Evolutionary conservation across 257 asterid species (phyloP), one percentile per base, ranked within the genome.

Genomic region (Fraxinus americana): DNA sequence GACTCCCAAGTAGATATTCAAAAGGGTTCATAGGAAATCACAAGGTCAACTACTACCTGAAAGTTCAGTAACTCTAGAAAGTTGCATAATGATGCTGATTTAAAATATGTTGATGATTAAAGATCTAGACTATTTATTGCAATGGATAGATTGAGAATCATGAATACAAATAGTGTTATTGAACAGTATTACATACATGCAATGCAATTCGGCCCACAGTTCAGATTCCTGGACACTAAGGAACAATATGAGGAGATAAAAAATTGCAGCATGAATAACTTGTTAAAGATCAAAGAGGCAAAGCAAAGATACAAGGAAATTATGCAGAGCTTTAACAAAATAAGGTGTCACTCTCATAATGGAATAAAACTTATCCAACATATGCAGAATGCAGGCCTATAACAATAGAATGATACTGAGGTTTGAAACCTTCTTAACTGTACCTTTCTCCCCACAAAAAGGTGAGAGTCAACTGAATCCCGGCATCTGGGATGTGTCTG

Each of bases 381-480:
- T 34, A 80, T 16, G 21, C 72, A 7, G 76, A 78, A 71, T 74
- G 67, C 72, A 85, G 36, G 82, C 72, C 76, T 61, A 59, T 73
- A 82, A 72, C 78, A 73, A 77, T 69, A 77, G 79, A 80, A 74
- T 73, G 74, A 78, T 80, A 78, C 86, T 83, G 65, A 45, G 68
- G 69, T 79, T 84, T 65, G 80, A 77, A 69, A 76, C 67, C 79
- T 80, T 75, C 89, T 81, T 83, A 83, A 73, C 3, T 83, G 87
- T 90, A 88, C 95, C 97, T 91, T 87, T 82, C 82, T 69, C 72
- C 83, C 86, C 86, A 73, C 85, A 81, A 72, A 79, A 80, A 80
- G 74, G 77, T 29, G 57, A 25, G 82, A 68, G 70, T 83, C 89
- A 91, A 86, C 80, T 73, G 92, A 83, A 75, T 83, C 86, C 83